These are phyloP conservation scores for Alternaria sp. DNA, from an alignment of 2,329 filamentous ascomycete species.

Conservation along the genomic window DNA sequence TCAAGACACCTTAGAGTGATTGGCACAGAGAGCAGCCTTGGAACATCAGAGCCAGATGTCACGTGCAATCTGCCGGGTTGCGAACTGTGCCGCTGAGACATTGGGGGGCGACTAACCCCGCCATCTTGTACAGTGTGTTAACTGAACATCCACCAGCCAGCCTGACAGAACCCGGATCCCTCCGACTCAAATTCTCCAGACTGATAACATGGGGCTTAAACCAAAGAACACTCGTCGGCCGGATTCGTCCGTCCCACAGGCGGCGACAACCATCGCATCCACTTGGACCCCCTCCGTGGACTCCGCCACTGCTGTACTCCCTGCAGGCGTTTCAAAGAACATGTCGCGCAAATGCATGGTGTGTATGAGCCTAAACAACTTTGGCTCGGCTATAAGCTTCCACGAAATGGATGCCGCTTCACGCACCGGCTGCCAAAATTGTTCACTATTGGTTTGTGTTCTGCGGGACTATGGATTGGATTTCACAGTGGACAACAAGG, in stretches of 20 bases:
- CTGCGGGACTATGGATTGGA: no score
- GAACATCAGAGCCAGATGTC: neutral
- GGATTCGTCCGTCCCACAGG: no score
- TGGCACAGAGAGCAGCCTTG: neutral
- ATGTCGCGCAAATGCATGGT: no score
- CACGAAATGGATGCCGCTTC: no score
- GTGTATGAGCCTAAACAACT: no score
- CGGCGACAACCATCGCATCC: no score
- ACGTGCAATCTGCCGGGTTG: neutral
- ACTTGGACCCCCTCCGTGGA: neutral
- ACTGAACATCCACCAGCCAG: neutral
- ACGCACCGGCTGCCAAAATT: no score
- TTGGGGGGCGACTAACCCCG: neutral
- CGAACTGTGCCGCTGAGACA: neutral
- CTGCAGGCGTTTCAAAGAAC: neutral
- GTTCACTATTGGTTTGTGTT: no score
- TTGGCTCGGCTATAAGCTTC: no score
- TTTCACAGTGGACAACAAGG: no score
- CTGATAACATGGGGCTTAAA: neutral
- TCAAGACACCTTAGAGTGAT: neutral
- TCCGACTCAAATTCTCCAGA: neutral
- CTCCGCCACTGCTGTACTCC: neutral
- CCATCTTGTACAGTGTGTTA: neutral
- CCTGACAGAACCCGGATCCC: neutral
- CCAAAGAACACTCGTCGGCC: no score